Conservation (phyloP, 768 basidiomycete species). For the Gloeopeniophorella convolvens region DNA sequence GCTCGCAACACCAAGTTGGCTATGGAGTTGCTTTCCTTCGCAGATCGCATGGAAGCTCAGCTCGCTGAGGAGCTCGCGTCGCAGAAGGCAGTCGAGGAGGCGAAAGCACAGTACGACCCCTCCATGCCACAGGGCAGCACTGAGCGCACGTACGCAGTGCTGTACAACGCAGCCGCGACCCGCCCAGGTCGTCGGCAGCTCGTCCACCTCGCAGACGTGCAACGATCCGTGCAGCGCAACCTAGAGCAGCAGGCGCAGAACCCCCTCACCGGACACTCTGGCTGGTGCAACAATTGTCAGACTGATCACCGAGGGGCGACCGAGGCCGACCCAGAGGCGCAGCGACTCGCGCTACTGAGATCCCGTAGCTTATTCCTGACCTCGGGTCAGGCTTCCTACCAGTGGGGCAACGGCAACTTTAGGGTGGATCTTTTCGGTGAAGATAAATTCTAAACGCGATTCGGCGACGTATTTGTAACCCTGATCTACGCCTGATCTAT, state of each 20-base stretch:
- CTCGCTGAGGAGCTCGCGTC: neutral
- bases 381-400: neutral
- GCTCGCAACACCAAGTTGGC: conserved; percentile 1
- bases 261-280: neutral
- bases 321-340: neutral
- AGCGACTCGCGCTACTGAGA: neutral
- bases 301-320: neutral
- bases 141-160: neutral
- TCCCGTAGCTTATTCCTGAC: neutral
- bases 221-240: conserved; percentile 8
- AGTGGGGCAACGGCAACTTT: neutral
- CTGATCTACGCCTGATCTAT: too few relatives aligned
- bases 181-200: conserved; percentile 2
- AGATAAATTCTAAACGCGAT: conserved; percentile 4
- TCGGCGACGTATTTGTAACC: neutral
- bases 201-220: conserved; percentile 17
- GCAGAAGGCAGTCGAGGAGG: neutral
- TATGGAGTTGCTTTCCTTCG: conserved; percentile 12
- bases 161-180: neutral
- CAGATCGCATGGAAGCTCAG: conserved; percentile 2
- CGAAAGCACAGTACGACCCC: neutral
- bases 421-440: neutral
- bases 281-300: neutral
- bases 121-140: neutral
- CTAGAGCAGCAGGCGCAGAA: neutral